phyloP scores from a whole-genome alignment of 495 filamentous ascomycete species.

The Hypoxylon rickii region DNA sequence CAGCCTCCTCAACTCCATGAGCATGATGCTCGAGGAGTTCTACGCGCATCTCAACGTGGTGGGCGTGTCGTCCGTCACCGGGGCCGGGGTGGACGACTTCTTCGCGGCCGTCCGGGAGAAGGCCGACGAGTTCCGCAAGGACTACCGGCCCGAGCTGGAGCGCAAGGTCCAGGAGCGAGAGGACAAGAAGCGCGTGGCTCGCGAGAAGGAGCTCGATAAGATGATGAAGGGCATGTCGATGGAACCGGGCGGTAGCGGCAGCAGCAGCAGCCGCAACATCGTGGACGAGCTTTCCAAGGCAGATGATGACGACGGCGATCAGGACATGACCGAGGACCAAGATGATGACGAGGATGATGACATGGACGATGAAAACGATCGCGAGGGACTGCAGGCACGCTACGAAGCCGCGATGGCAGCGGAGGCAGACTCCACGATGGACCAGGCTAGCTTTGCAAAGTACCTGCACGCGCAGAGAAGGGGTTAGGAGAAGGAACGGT shows the following conservation, averaged over 20 bases:
- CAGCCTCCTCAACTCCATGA: slow-evolving; percentile 96
- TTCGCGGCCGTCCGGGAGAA: slow-evolving; percentile 87
- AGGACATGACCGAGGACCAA: slow-evolving; percentile 49
- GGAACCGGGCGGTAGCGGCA: too few relatives aligned
- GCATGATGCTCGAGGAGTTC: slow-evolving; percentile 95
- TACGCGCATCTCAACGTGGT: slow-evolving; percentile 91
- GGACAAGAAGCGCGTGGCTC: slow-evolving; percentile 65
- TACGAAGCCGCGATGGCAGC: slow-evolving; percentile 63
- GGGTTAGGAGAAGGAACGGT: slow-evolving; percentile 1
- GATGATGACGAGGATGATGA: slow-evolving; percentile 55
- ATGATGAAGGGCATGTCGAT: slow-evolving; percentile 96
- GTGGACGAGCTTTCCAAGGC: slow-evolving; percentile 35
- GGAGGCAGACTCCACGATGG: slow-evolving; percentile 49
- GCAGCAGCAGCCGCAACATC: slow-evolving; percentile 15
- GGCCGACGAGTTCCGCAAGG: slow-evolving; percentile 83
- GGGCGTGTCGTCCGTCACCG: slow-evolving; percentile 90
- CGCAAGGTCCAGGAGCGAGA: slow-evolving; percentile 74
- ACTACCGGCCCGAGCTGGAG: slow-evolving; percentile 93
- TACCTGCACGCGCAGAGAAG: slow-evolving; percentile 52
- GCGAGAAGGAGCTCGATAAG: slow-evolving; percentile 82
- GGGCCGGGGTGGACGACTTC: slow-evolving; percentile 88
- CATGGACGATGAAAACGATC: slow-evolving; percentile 51
- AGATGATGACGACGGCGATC: slow-evolving; percentile 60
- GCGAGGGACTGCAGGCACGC: slow-evolving; percentile 64
- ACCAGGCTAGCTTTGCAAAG: slow-evolving; percentile 64